A percentile compares a stretch with the other conserved stretches of the same genome.
phyloP scores from a whole-genome alignment of 2,329 filamentous ascomycete genomes.

The Phaeosphaeriaceae sp. region DNA sequence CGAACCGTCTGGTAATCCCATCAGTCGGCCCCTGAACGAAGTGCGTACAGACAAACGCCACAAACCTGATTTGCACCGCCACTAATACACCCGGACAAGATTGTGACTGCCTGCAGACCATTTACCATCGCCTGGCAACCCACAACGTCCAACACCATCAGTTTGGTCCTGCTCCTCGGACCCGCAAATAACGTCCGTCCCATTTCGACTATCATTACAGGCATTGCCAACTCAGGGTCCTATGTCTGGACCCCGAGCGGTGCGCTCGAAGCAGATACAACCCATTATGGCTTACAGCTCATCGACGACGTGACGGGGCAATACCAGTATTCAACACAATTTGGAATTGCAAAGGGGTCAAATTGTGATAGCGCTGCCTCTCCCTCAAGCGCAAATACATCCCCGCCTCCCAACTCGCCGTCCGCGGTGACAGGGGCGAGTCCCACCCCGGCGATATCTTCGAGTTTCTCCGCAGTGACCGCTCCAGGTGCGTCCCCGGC shows the following conservation, averaged over 20 bases:
- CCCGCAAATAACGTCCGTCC: slow-evolving; percentile 60
- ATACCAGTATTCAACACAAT: slow-evolving; percentile 66
- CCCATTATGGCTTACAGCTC: slow-evolving; percentile 66
- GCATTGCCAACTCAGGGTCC: slow-evolving; percentile 61
- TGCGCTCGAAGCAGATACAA: slow-evolving; percentile 54
- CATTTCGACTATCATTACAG: slow-evolving; percentile 54
- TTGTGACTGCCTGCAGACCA: slow-evolving; percentile 60
- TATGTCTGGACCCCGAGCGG: slow-evolving; percentile 62
- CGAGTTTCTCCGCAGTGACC: too few relatives aligned
- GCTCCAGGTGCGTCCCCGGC: too few relatives aligned
- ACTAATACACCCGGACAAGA: slow-evolving; percentile 24
- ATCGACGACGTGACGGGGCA: slow-evolving; percentile 64
- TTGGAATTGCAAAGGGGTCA: slow-evolving; percentile 60
- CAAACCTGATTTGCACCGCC: background rate
- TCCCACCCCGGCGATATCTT: too few relatives aligned
- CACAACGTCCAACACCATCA: slow-evolving; percentile 57
- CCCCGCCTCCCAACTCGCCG: background rate
- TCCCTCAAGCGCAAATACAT: background rate
- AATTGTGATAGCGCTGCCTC: slow-evolving; percentile 21
- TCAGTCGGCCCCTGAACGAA: slow-evolving; percentile 58
- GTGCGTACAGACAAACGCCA: slow-evolving; percentile 28
- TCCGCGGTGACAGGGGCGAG: background rate
- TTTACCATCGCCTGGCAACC: slow-evolving; percentile 66
- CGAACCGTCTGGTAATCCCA: slow-evolving; percentile 59
- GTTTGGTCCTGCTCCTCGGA: slow-evolving; percentile 65